These are phyloP conservation scores for Polygonum maritimum DNA, from an alignment of 148 eudicot species.

Conservation along the genomic window DNA sequence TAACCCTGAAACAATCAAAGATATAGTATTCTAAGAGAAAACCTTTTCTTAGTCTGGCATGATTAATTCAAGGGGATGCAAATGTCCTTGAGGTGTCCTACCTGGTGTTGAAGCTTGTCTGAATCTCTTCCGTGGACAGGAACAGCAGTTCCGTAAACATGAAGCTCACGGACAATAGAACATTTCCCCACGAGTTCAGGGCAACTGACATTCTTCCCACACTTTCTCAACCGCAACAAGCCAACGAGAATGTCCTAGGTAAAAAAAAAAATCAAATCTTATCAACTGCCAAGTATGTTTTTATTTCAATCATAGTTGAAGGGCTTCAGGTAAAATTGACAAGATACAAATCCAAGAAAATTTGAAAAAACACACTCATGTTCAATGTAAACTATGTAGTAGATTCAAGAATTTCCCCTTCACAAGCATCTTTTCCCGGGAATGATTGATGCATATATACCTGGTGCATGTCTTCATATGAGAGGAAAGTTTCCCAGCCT, in stretches of 20 bases:
- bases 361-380: neutral
- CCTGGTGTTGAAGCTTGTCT: slow-evolving; percentile 97
- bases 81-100: slow-evolving; percentile 6
- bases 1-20: slow-evolving; percentile 43
- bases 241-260: slow-evolving; percentile 96
- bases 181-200: slow-evolving; percentile 88
- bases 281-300: neutral
- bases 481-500: slow-evolving; percentile 99
- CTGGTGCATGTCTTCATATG: slow-evolving; percentile 94
- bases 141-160: slow-evolving; percentile 97
- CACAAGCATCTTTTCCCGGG: neutral
- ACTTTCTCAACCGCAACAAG: slow-evolving; percentile 72
- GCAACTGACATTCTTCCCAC: slow-evolving; percentile 81
- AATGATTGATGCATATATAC: slow-evolving; percentile 19
- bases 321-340: neutral
- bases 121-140: slow-evolving; percentile 96
- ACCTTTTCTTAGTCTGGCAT: neutral
- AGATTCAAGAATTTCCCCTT: neutral
- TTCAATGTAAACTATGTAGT: neutral
- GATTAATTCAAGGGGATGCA: neutral
- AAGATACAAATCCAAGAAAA: neutral
- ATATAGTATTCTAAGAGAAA: neutral
- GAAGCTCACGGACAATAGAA: slow-evolving; percentile 94
- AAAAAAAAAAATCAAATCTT: neutral
- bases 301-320: neutral